A percentile compares a stretch with the other conserved stretches of the same genome.
Conservation (phyloP, 345 rosid species). For the Pistacia atlantica region DNA sequence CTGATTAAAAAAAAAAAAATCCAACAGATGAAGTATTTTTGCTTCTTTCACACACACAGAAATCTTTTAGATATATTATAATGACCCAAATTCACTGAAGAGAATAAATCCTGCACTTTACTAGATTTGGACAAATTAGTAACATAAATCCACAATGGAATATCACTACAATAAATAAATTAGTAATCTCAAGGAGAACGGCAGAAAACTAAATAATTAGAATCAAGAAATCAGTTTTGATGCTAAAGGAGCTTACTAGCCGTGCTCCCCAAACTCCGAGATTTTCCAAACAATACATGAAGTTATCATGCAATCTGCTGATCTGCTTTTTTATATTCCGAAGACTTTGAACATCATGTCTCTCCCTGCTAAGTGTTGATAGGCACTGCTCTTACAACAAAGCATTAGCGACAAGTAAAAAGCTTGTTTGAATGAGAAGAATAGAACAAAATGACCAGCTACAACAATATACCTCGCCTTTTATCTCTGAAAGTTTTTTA, state of each 20-base stretch:
- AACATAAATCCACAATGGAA: background rate
- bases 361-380: slow-evolving; percentile 48
- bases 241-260: slow-evolving; percentile 49
- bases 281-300: slow-evolving; percentile 57
- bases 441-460: slow-evolving; percentile 17
- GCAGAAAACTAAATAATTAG: background rate
- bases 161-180: background rate
- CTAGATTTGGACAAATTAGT: background rate
- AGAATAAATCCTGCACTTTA: slow-evolving; percentile 4
- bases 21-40: background rate
- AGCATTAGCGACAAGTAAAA: slow-evolving; percentile 24
- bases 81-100: background rate
- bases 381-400: slow-evolving; percentile 63
- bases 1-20: background rate
- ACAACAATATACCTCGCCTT: slow-evolving; percentile 50
- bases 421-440: slow-evolving; percentile 20
- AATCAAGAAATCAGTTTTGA: slow-evolving; percentile 19
- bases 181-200: background rate
- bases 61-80: background rate
- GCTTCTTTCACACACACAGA: background rate
- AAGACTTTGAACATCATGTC: slow-evolving; percentile 46
- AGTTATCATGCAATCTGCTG: slow-evolving; percentile 66
- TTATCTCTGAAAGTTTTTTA: slow-evolving; percentile 53
- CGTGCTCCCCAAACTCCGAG: slow-evolving; percentile 88
- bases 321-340: slow-evolving; percentile 60